Conservation (phyloP, 176 grass and related monocot species). For the Aegilops sharonensis region DNA sequence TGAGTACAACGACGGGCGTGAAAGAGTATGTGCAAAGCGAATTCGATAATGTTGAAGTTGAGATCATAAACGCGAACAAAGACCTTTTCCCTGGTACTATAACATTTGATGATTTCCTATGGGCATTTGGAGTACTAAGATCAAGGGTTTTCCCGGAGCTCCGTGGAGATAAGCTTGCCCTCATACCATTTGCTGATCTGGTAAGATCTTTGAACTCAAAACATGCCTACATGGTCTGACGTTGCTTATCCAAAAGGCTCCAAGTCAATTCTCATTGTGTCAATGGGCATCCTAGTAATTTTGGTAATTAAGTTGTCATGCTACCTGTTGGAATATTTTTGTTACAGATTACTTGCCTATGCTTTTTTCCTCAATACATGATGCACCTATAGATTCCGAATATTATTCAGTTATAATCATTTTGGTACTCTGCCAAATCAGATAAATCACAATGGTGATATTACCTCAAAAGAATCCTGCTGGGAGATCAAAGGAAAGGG, state of each 20-base stretch:
- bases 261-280: not conserved
- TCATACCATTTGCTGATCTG: slow-evolving; percentile 92
- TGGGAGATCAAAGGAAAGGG: slow-evolving; percentile 97
- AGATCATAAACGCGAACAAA: slow-evolving; percentile 61
- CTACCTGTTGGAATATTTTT: not conserved
- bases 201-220: slow-evolving; percentile 44
- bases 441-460: slow-evolving; percentile 71
- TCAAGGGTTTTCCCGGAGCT: slow-evolving; percentile 80
- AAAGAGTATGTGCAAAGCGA: slow-evolving; percentile 85
- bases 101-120: slow-evolving; percentile 80
- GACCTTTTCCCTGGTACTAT: slow-evolving; percentile 66
- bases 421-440: slow-evolving; percentile 38
- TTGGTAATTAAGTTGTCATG: not conserved
- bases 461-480: slow-evolving; percentile 63
- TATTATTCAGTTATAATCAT: slow-evolving; percentile 18
- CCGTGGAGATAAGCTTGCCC: slow-evolving; percentile 88
- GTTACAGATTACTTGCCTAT: not conserved
- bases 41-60: slow-evolving; percentile 63
- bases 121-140: slow-evolving; percentile 89
- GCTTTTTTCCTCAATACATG: not conserved
- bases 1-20: slow-evolving; percentile 83
- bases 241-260: not conserved
- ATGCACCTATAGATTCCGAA: not conserved
- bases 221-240: not conserved
- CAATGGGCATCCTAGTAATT: not conserved